These are phyloP conservation scores for Cercospora sp. DNA, from an alignment of 2,329 filamentous ascomycete species.

Conservation along the genomic window DNA sequence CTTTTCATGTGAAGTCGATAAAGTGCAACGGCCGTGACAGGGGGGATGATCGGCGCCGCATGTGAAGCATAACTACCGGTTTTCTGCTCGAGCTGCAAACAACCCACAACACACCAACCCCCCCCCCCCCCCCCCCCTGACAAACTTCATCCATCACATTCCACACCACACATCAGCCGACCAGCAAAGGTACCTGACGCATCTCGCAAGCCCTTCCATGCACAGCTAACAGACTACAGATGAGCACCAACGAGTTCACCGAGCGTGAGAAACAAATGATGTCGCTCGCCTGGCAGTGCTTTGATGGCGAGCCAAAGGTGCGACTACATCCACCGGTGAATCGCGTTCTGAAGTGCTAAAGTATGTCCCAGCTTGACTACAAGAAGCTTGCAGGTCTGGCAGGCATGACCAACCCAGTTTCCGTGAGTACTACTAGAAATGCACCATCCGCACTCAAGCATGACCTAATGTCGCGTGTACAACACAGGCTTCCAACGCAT, in stretches of 20 bases:
- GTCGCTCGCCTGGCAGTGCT: conserved; percentile 34
- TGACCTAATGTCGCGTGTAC: neutral
- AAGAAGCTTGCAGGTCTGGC: conserved; percentile 29
- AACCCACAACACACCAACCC: neutral
- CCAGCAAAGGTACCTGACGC: neutral
- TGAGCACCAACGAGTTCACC: conserved; percentile 26
- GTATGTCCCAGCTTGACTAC: conserved; percentile 28
- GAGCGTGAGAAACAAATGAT: conserved; percentile 33
- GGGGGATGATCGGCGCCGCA: neutral
- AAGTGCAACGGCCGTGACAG: neutral
- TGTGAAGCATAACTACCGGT: neutral
- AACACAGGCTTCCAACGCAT: conserved; percentile 36
- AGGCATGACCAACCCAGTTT: conserved; percentile 31
- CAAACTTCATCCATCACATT: neutral
- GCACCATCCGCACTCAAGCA: neutral
- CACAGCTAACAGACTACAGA: conserved; percentile 8
- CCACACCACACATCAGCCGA: neutral
- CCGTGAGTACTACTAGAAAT: conserved; percentile 4
- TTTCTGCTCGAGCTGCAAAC: neutral
- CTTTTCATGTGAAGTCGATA: neutral
- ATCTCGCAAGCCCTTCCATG: neutral
- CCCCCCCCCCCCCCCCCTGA: too few relatives aligned
- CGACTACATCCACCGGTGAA: conserved; percentile 40
- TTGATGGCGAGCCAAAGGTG: conserved; percentile 35
- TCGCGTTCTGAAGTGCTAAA: conserved; percentile 28